Conservation (phyloP, 345 rosid species). For the Adansonia digitata region DNA sequence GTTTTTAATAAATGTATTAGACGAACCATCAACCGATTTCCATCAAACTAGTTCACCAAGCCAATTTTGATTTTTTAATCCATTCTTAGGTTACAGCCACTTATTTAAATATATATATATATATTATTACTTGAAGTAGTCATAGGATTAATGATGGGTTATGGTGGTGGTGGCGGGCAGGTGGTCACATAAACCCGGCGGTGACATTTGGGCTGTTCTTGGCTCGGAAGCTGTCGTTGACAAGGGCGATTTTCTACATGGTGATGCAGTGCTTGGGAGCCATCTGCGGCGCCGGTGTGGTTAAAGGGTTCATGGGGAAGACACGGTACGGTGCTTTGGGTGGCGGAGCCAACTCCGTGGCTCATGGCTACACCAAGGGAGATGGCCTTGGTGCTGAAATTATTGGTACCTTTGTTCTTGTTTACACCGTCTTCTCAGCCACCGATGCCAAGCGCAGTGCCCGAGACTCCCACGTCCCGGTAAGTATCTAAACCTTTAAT, state of each 20-base stretch:
- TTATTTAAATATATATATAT: too few species aligned
- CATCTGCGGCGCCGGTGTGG: slow-evolving; percentile 51
- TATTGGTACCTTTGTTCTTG: background rate
- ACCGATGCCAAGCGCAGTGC: slow-evolving; percentile 55
- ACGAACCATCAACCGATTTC: too few species aligned
- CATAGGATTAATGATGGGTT: background rate
- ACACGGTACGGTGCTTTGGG: slow-evolving; percentile 6
- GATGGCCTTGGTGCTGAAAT: slow-evolving; percentile 25
- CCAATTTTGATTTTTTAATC: too few species aligned
- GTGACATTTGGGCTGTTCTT: slow-evolving; percentile 46
- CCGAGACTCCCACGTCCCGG: slow-evolving; percentile 57
- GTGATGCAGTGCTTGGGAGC: slow-evolving; percentile 54
- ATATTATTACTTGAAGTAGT: background rate
- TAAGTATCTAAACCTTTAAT: slow-evolving; percentile 10
- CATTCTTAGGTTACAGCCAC: too few species aligned
- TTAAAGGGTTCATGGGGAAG: slow-evolving; percentile 37
- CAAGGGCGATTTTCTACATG: slow-evolving; percentile 45
- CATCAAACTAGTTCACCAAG: too few species aligned
- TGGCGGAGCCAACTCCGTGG: slow-evolving; percentile 42
- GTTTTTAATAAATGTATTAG: too few species aligned
- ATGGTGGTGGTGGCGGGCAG: slow-evolving; percentile 7
- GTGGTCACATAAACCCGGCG: slow-evolving; percentile 48
- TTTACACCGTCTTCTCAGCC: slow-evolving; percentile 52
- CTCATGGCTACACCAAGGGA: slow-evolving; percentile 38
- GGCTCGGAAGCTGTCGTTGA: slow-evolving; percentile 47